Percentiles rank a stretch among this genome's conserved stretches.
These are phyloP conservation scores for Backusella mclennaniae DNA, from an alignment of 192 early-diverging fungal genomes.

Conservation along the genomic window DNA sequence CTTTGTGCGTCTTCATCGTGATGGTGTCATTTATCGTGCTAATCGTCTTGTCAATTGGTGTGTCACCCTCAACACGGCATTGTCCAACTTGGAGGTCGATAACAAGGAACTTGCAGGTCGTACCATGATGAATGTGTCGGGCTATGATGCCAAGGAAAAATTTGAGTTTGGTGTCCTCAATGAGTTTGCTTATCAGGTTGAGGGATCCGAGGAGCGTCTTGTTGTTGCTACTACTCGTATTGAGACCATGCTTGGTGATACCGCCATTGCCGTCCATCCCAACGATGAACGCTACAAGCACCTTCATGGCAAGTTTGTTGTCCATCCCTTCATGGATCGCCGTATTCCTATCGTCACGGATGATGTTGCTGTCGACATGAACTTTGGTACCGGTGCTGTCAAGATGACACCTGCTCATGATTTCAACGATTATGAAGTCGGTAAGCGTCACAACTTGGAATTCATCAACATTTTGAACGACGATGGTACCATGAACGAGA, in stretches of 20 bases:
- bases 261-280: conserved; percentile 94
- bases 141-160: conserved; percentile 90
- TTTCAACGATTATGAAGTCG: conserved; percentile 93
- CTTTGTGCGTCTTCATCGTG: conserved; percentile 92
- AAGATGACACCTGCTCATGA: conserved; percentile 99
- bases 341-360: conserved; percentile 89
- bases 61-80: conserved; percentile 89
- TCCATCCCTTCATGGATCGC: conserved; percentile 92
- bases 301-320: conserved; percentile 89
- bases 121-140: conserved; percentile 85
- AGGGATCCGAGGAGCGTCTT: conserved; percentile 82
- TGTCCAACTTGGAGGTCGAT: conserved; percentile 98
- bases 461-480: conserved; percentile 99
- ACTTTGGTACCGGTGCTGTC: conserved; percentile 97
- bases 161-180: conserved; percentile 99
- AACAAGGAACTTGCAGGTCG: conserved; percentile 84
- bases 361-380: conserved; percentile 84
- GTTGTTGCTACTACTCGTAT: conserved; percentile 98
- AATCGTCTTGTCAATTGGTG: conserved; percentile 99
- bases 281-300: conserved; percentile 91
- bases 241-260: conserved; percentile 99
- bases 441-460: conserved; percentile 90
- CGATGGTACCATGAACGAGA: conserved; percentile 91
- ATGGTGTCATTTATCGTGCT: conserved; percentile 95
- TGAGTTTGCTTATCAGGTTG: conserved; percentile 92